A percentile compares a stretch with the other conserved stretches of the same genome.
phyloP scores from a whole-genome alignment of 2,329 filamentous ascomycete species.

The Apiospora rasikravindrae region DNA sequence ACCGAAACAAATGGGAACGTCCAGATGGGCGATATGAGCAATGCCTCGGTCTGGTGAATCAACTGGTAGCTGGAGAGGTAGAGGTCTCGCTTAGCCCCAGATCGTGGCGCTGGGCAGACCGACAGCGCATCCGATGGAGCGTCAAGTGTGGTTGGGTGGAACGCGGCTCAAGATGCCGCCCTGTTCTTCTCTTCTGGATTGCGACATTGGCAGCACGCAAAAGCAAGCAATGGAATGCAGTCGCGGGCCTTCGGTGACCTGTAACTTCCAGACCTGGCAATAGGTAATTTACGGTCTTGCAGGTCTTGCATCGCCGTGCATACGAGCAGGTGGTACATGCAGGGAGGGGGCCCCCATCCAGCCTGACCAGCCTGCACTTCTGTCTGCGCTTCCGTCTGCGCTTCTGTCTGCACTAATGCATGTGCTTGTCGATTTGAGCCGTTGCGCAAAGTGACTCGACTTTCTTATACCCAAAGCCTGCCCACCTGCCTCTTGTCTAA shows the following conservation, averaged over 20 bases:
- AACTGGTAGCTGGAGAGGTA: background rate
- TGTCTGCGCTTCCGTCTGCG: background rate
- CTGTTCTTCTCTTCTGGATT: background rate
- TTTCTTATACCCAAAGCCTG: constrained; percentile 7
- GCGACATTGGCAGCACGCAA: background rate
- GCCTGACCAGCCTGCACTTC: too few relatives aligned
- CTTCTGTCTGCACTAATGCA: constrained; percentile 16
- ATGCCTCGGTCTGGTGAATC: background rate
- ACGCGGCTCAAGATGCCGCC: constrained; percentile 1
- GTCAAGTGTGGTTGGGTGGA: background rate
- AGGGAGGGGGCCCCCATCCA: background rate
- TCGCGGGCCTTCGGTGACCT: background rate
- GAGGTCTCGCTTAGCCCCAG: too few relatives aligned
- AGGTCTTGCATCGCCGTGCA: background rate
- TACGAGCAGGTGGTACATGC: constrained; percentile 11
- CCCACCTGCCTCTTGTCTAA: constrained; percentile 18
- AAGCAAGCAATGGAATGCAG: background rate
- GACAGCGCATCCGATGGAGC: background rate
- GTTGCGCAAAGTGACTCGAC: background rate
- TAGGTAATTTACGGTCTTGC: background rate
- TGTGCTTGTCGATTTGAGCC: constrained; percentile 18
- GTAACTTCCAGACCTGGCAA: background rate
- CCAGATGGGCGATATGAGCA: background rate
- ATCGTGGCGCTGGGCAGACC: background rate
- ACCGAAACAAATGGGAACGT: background rate